phyloP scores from a whole-genome alignment of 805 yeast species.

The Diddensiella transvaalensis region DNA sequence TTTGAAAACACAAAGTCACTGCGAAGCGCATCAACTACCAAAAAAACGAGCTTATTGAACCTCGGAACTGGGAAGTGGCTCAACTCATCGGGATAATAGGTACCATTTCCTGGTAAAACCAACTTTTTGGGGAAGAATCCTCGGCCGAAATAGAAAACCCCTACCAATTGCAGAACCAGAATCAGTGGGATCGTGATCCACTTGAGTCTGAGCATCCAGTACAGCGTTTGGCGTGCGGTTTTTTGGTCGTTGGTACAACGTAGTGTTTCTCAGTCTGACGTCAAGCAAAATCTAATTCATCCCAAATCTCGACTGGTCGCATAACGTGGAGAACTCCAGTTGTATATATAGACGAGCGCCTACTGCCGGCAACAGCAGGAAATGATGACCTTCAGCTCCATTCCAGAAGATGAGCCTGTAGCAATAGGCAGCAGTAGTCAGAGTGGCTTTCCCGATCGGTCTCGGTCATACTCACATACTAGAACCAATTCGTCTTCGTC shows the following conservation, averaged over 20 bases:
- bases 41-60: conserved; percentile 59
- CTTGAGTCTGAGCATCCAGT: neutral
- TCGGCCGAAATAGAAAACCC: conserved; percentile 59
- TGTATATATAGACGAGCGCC: too few species aligned
- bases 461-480: conserved; percentile 22
- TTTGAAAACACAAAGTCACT: conserved; percentile 75
- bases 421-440: neutral
- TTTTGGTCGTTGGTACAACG: too few species aligned
- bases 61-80: conserved; percentile 27
- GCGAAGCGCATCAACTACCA: conserved; percentile 92
- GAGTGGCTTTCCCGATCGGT: conserved; percentile 5
- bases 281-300: too few species aligned
- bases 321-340: too few species aligned
- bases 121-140: conserved; percentile 95
- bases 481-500: conserved; percentile 27
- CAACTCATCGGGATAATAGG: conserved; percentile 23
- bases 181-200: conserved; percentile 17
- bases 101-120: conserved; percentile 58
- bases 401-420: conserved; percentile 8
- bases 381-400: conserved; percentile 6
- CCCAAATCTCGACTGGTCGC: too few species aligned
- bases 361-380: neutral
- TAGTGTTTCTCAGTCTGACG: too few species aligned
- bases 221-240: too few species aligned
- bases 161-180: conserved; percentile 43